phyloP scores from a whole-genome alignment of 2,329 filamentous ascomycete species.

The Fusarium neocosmosporiellum region DNA sequence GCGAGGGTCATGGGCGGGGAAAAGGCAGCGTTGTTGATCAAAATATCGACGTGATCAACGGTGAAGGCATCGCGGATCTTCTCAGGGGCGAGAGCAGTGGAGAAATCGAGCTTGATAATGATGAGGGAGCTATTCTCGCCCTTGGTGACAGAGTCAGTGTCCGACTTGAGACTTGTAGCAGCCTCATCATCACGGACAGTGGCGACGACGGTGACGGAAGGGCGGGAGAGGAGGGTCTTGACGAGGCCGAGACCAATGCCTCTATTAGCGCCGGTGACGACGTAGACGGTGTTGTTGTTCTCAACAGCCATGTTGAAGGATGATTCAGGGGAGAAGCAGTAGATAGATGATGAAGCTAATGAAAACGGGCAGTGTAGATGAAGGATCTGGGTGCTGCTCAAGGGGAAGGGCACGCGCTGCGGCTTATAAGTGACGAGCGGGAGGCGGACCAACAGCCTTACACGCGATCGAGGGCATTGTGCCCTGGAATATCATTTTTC shows the following conservation, averaged over 20 bases:
- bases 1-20: slow-evolving; percentile 45
- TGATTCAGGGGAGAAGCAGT: neutral
- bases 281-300: slow-evolving; percentile 44
- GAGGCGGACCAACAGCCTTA: neutral
- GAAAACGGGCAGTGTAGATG: neutral
- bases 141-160: slow-evolving; percentile 28
- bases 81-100: slow-evolving; percentile 37
- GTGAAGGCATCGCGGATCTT: slow-evolving; percentile 41
- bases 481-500: slow-evolving; percentile 2
- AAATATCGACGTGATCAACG: slow-evolving; percentile 57
- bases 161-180: slow-evolving; percentile 28
- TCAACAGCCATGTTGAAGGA: slow-evolving; percentile 2
- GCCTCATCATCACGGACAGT: slow-evolving; percentile 48
- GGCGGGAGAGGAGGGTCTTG: slow-evolving; percentile 55
- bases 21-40: slow-evolving; percentile 64
- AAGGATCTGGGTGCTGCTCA: neutral
- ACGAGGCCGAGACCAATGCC: slow-evolving; percentile 55
- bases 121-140: slow-evolving; percentile 47
- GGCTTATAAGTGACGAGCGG: neutral
- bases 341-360: neutral
- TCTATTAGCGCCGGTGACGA: slow-evolving; percentile 55
- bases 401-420: neutral
- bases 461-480: neutral
- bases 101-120: slow-evolving; percentile 53
- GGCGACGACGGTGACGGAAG: slow-evolving; percentile 62